Conservation (phyloP, 192 early-diverging fungal genomes). For the Neocallimastix lanati region DNA sequence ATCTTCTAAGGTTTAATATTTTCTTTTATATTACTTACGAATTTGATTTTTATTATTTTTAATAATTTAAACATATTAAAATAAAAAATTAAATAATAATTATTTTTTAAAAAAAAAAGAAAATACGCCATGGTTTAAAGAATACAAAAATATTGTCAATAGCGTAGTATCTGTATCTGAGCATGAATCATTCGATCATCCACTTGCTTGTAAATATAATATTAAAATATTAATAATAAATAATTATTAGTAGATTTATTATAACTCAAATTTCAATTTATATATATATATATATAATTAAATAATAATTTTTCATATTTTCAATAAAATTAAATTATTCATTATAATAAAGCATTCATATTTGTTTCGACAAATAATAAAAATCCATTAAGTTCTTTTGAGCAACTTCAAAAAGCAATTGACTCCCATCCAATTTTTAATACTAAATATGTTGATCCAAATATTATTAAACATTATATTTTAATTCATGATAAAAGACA, state of each 20-base stretch:
- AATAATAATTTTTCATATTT: too few species aligned
- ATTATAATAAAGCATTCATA: constrained; percentile 10
- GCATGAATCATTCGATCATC: constrained; percentile 88
- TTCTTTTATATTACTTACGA: too few species aligned
- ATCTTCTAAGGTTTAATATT: too few species aligned
- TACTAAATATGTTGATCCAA: constrained; percentile 57
- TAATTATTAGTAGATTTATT: too few species aligned
- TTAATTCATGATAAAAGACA: constrained; percentile 63
- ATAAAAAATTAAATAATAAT: too few species aligned
- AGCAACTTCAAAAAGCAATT: constrained; percentile 27
- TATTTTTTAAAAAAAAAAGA: too few species aligned
- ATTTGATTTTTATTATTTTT: too few species aligned
- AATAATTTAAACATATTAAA: too few species aligned
- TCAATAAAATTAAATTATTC: too few species aligned
- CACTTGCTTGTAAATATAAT: constrained; percentile 53
- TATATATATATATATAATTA: too few species aligned
- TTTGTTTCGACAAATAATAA: constrained; percentile 47
- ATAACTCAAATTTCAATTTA: too few species aligned
- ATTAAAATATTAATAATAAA: too few species aligned
- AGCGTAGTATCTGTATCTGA: constrained; percentile 28
- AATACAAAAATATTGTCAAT: background rate
- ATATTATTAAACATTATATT: constrained; percentile 58
- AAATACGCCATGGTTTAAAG: background rate
- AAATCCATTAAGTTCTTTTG: constrained; percentile 55
- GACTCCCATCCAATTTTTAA: constrained; percentile 36